phyloP scores from a whole-genome alignment of 2,329 filamentous ascomycete species.

The Knufia fluminis region DNA sequence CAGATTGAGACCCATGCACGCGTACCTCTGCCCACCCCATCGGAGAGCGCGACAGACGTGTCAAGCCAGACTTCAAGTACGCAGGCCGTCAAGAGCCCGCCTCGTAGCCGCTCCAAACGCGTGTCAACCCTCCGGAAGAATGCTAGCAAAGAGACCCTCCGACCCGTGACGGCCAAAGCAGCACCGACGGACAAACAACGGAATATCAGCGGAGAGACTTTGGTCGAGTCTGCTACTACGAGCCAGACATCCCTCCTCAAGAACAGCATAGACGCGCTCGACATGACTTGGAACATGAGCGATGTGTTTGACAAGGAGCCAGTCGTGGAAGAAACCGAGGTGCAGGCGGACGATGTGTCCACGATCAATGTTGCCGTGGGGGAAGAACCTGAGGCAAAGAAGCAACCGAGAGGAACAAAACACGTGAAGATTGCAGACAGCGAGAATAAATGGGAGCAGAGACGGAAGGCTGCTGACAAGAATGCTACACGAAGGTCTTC shows the following conservation, averaged over 20 bases:
- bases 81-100: conserved; percentile 12
- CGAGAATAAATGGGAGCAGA: conserved; percentile 19
- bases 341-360: conserved; percentile 1
- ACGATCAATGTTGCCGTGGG: conserved; percentile 8
- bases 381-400: conserved; percentile 26
- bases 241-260: conserved; percentile 30
- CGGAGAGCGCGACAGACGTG: conserved; percentile 24
- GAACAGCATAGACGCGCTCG: conserved; percentile 35
- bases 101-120: conserved; percentile 20
- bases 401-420: conserved; percentile 25
- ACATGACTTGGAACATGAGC: conserved; percentile 26
- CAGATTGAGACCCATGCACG: background rate
- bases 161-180: conserved; percentile 14
- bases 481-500: conserved; percentile 33
- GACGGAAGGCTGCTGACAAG: conserved; percentile 23
- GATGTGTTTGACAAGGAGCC: conserved; percentile 12
- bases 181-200: conserved; percentile 23
- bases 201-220: conserved; percentile 27
- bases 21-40: conserved; percentile 24
- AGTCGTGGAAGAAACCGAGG: conserved; percentile 14
- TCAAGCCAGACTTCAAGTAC: conserved; percentile 19
- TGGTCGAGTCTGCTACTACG: conserved; percentile 32
- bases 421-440: conserved; percentile 21
- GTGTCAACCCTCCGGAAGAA: conserved; percentile 9
- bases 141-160: background rate